phyloP scores from a whole-genome alignment of 306 rosid genomes.

The Potentilla sterilis region DNA sequence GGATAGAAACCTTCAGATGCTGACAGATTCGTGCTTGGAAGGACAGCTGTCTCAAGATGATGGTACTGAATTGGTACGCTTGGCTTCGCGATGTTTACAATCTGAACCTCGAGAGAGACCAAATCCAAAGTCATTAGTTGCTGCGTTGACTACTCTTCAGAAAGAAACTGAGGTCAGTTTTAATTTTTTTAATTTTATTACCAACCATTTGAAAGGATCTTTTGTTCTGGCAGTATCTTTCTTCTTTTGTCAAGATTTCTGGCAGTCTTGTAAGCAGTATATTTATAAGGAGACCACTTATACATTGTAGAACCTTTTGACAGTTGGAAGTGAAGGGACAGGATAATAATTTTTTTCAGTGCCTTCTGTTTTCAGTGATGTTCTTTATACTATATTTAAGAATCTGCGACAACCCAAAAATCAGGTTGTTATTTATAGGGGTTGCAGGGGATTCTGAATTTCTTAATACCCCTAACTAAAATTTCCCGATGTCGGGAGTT shows the following conservation, averaged over 20 bases:
- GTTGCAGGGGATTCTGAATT: neutral
- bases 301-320: neutral
- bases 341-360: neutral
- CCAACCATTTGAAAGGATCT: neutral
- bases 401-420: neutral
- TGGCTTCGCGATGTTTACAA: conserved; percentile 71
- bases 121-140: conserved; percentile 62
- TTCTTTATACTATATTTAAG: neutral
- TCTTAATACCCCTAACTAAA: neutral
- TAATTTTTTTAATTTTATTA: neutral
- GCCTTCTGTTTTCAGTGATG: neutral
- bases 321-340: neutral
- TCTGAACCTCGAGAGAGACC: conserved; percentile 85
- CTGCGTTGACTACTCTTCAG: conserved; percentile 71
- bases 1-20: conserved; percentile 78
- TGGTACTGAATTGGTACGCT: conserved; percentile 69
- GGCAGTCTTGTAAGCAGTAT: neutral
- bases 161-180: conserved; percentile 73
- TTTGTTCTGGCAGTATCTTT: neutral
- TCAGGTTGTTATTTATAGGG: neutral
- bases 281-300: neutral
- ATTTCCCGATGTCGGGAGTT: neutral
- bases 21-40: conserved; percentile 82
- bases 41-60: conserved; percentile 72
- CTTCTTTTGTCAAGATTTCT: too few relatives aligned